These are phyloP conservation scores for Hyphodiscus sp. DNA, from an alignment of 2,329 filamentous ascomycete genomes.

Conservation along the genomic window DNA sequence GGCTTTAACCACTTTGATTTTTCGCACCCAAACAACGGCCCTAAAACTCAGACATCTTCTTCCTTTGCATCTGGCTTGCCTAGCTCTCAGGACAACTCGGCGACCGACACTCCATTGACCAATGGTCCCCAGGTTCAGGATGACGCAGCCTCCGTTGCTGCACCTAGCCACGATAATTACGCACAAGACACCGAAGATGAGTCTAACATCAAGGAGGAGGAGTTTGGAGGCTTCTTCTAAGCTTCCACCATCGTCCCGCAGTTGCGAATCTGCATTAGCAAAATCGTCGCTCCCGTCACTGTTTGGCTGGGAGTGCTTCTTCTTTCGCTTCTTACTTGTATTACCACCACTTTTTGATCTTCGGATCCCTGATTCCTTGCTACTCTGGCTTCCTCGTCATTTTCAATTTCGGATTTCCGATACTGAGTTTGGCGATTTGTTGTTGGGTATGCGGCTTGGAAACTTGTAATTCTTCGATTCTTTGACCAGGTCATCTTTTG, in stretches of 20 bases:
- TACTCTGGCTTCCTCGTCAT: neutral
- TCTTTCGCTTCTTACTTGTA: slow-evolving; percentile 11
- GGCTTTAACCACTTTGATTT: neutral
- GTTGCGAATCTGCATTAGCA: slow-evolving; percentile 8
- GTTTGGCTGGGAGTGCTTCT: slow-evolving; percentile 3
- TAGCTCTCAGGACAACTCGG: neutral
- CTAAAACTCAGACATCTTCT: neutral
- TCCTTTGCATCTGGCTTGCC: neutral
- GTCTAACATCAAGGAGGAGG: neutral
- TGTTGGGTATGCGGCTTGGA: neutral
- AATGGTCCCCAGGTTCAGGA: neutral
- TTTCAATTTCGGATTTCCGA: neutral
- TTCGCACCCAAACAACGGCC: neutral
- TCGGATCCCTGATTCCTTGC: slow-evolving; percentile 8
- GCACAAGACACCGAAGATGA: neutral
- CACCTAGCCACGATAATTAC: neutral
- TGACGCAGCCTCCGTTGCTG: neutral
- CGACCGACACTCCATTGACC: neutral
- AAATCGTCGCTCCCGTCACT: slow-evolving; percentile 3
- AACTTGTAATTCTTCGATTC: neutral
- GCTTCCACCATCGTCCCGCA: neutral
- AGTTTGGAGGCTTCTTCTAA: neutral
- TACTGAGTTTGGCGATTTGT: neutral
- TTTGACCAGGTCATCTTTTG: neutral
- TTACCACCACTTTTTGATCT: slow-evolving; percentile 8